phyloP scores from a whole-genome alignment of 345 rosid genomes.

The Draba incana region DNA sequence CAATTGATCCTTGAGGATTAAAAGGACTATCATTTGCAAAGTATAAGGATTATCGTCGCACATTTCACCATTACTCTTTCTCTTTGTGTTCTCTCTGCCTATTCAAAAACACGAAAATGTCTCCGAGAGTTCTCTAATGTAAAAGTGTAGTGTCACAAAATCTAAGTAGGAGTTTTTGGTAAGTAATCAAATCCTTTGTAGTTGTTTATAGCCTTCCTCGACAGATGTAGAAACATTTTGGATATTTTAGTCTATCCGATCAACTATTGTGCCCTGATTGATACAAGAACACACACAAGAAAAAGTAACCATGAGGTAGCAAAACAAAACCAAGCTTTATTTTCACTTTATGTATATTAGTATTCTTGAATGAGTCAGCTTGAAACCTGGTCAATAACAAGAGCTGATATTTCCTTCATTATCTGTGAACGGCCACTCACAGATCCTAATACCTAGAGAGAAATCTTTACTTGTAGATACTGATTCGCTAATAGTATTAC shows the following conservation, averaged over 20 bases:
- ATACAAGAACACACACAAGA: not conserved
- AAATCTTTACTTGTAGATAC: too few species aligned
- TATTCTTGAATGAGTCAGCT: slow-evolving; percentile 7
- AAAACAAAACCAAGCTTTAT: not conserved
- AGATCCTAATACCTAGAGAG: slow-evolving; percentile 73
- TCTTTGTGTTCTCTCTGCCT: slow-evolving; percentile 92
- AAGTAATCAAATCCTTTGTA: slow-evolving; percentile 62
- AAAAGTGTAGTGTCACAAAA: not conserved
- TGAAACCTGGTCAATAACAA: slow-evolving; percentile 91
- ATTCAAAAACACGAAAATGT: slow-evolving; percentile 11
- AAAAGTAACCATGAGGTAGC: slow-evolving; percentile 4
- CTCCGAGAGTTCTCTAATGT: not conserved
- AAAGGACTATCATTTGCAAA: slow-evolving; percentile 87
- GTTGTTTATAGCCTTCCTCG: slow-evolving; percentile 78
- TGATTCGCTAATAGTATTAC: too few species aligned
- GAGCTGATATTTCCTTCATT: slow-evolving; percentile 88
- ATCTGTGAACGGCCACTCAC: slow-evolving; percentile 92
- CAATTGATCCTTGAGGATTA: slow-evolving; percentile 69
- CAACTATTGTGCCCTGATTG: slow-evolving; percentile 83
- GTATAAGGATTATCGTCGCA: slow-evolving; percentile 73
- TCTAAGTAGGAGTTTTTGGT: not conserved
- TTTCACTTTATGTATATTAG: not conserved
- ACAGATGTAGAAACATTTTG: slow-evolving; percentile 79
- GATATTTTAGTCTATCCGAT: slow-evolving; percentile 85
- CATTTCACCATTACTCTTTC: slow-evolving; percentile 93